Percentiles rank a stretch among this genome's conserved stretches.
phyloP scores from a whole-genome alignment of 768 basidiomycete genomes.

The Pleurotus pulmonarius region DNA sequence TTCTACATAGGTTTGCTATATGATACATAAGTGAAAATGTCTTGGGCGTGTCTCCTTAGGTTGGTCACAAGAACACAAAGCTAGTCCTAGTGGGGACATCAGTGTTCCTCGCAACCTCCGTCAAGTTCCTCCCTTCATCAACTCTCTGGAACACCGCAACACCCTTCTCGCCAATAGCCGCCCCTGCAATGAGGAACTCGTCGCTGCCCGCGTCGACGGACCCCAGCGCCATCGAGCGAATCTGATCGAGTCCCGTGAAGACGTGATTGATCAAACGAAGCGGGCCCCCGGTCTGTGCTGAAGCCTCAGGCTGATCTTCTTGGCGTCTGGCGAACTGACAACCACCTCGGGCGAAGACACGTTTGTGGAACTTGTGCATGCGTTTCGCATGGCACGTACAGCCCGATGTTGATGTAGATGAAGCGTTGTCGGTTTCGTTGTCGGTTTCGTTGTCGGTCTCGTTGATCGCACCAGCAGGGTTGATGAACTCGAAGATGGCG shows the following conservation, averaged over 20 bases:
- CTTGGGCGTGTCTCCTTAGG: too few species aligned
- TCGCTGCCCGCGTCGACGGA: constrained; percentile 35
- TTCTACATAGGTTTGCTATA: too few species aligned
- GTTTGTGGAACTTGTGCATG: constrained; percentile 13
- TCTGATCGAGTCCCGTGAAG: constrained; percentile 50
- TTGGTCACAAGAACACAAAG: constrained; percentile 31
- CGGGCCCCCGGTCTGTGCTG: constrained; percentile 1
- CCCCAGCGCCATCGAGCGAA: constrained; percentile 50
- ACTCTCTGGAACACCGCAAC: constrained; percentile 54
- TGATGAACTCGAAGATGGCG: constrained; percentile 46
- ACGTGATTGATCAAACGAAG: constrained; percentile 46
- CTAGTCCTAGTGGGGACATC: constrained; percentile 47
- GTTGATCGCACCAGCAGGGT: constrained; percentile 14
- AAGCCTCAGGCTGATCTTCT: not conserved
- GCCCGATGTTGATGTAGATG: constrained; percentile 50
- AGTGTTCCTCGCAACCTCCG: constrained; percentile 49
- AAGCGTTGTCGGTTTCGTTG: constrained; percentile 45
- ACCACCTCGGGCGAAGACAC: not conserved
- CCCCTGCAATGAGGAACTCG: constrained; percentile 53
- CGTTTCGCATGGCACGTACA: constrained; percentile 9
- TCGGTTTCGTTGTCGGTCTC: constrained; percentile 21
- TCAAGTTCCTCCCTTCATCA: constrained; percentile 47
- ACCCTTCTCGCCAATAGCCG: constrained; percentile 49
- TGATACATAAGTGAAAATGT: too few species aligned
- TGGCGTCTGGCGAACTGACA: constrained; percentile 4